Base-by-base conservation (phyloP, 106 monocot species). In the Agapanthus africanus region DNA sequence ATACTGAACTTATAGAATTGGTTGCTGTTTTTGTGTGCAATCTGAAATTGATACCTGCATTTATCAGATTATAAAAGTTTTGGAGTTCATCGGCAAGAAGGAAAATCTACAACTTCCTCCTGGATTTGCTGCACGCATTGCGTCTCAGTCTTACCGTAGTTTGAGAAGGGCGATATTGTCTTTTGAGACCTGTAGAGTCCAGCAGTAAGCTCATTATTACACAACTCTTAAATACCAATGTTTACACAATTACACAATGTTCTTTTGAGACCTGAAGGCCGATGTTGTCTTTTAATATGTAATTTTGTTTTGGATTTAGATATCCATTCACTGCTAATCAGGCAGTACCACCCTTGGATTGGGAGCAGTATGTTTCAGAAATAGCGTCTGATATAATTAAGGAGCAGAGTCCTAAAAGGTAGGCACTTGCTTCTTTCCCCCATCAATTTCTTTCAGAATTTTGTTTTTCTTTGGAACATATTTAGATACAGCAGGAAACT, bases 341-440 rank as follows among this genome's bases (percentile, higher is more conserved):
- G 75, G 82, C 65, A 36, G 64, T 92, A 22, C 82, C 91, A 28
- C 83, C 84, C 16, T 77, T 97, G 76, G 95, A 97, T 38, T 97
- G 95, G 95, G 95, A 97, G 74, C 95, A 89, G 41, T 91, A 97
- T 72, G 84, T 97, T 51, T 91, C 91, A 66, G 91, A 89, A 72
- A 97, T 97, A 65, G 86, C 84, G 67, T 82, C 88, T 67, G 95
- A 97, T 79, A 87, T 97, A 54, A 81, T 97, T 84, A 92, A 82
- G 77, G 95, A 97, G 40, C 95, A 97, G 71, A 97, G 91, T 69
- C 95, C 95, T 63, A 97, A 97, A 82, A 97, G 89, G 95, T 93
- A 36, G 34, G 66, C 15, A 37, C 10, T 64, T 64, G 8, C 38
- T 25, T 7, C 22, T n/a, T 64, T 64, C 38, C 6, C 4, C n/a